Percentiles rank a stretch among this genome's conserved stretches.
Evolutionary conservation across 2,329 filamentous ascomycete genomes (phyloP).

Genomic region (Chaetomiaceae sp.): DNA sequence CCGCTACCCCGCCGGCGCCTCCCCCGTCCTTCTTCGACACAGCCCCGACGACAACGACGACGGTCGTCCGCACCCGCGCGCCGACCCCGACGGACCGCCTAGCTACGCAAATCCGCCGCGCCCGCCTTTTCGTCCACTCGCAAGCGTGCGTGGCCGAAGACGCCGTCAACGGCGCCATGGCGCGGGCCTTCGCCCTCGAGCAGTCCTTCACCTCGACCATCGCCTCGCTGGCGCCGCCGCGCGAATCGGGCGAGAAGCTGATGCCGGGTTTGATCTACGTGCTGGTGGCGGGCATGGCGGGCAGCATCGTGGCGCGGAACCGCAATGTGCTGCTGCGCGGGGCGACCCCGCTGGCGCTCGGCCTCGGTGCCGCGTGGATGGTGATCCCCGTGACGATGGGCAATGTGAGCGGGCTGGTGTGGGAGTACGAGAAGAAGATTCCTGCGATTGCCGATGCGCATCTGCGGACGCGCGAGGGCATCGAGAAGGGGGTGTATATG

Average conservation of each 20-base stretch:
- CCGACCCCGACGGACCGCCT: constrained; percentile 88
- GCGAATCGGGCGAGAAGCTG: constrained; percentile 80
- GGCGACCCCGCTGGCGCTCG: constrained; percentile 71
- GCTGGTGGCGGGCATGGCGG: constrained; percentile 89
- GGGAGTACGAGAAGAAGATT: constrained; percentile 89
- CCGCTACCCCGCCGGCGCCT: constrained; percentile 1
- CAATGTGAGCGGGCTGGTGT: constrained; percentile 80
- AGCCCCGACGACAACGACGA: constrained; percentile 28
- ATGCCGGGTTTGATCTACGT: constrained; percentile 91
- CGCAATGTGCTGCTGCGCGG: constrained; percentile 78
- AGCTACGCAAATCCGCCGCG: constrained; percentile 73
- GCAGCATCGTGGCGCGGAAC: constrained; percentile 84
- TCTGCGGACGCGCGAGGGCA: constrained; percentile 62
- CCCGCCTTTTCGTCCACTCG: constrained; percentile 73
- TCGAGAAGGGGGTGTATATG: constrained; percentile 66
- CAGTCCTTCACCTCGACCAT: constrained; percentile 85
- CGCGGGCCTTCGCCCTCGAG: constrained; percentile 78
- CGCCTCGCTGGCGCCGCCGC: constrained; percentile 79
- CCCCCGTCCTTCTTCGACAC: constrained; percentile 19
- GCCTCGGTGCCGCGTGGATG: constrained; percentile 75
- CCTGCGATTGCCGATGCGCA: constrained; percentile 81
- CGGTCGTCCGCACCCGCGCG: constrained; percentile 28
- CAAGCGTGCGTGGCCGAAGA: constrained; percentile 73
- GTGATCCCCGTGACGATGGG: constrained; percentile 84
- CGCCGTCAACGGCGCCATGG: constrained; percentile 76